Conservation (phyloP, 2,329 filamentous ascomycete species). For the Colletotrichum sidae region DNA sequence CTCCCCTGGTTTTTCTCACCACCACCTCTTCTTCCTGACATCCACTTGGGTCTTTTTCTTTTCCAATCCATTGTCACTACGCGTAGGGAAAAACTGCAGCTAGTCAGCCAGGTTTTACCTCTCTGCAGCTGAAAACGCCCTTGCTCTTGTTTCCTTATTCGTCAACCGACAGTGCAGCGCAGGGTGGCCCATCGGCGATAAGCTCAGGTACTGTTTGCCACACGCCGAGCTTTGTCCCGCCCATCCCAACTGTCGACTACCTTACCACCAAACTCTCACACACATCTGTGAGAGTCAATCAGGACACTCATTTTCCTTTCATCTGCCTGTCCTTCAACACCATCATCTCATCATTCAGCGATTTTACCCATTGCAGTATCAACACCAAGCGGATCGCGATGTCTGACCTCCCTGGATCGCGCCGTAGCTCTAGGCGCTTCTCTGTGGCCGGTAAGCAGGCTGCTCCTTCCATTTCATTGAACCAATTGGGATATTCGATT, state of each 20-base stretch:
- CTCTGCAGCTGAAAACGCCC: no score
- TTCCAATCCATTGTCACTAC: not conserved
- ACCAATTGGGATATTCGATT: not conserved
- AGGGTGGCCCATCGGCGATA: slow-evolving; percentile 18
- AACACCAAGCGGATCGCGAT: not conserved
- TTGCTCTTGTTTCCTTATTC: not conserved
- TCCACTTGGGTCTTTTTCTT: not conserved
- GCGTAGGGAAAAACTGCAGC: no score
- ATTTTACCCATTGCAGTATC: not conserved
- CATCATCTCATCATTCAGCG: no score
- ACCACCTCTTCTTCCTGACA: not conserved
- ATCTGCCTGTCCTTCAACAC: no score
- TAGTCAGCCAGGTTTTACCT: no score
- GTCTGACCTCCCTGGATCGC: no score
- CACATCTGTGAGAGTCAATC: slow-evolving; percentile 1
- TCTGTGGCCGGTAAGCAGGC: no score
- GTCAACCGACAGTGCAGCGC: not conserved
- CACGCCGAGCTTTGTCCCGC: slow-evolving; percentile 33
- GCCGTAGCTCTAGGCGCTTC: no score
- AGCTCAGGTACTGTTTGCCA: slow-evolving; percentile 33
- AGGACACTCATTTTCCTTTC: slow-evolving; percentile 1
- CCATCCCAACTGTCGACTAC: slow-evolving; percentile 29
- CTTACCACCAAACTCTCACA: slow-evolving; percentile 19
- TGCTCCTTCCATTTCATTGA: no score
- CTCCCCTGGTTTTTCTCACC: slow-evolving; percentile 1